phyloP scores from a whole-genome alignment of 805 yeast genomes.

The Saccharomyces eubayanus region DNA sequence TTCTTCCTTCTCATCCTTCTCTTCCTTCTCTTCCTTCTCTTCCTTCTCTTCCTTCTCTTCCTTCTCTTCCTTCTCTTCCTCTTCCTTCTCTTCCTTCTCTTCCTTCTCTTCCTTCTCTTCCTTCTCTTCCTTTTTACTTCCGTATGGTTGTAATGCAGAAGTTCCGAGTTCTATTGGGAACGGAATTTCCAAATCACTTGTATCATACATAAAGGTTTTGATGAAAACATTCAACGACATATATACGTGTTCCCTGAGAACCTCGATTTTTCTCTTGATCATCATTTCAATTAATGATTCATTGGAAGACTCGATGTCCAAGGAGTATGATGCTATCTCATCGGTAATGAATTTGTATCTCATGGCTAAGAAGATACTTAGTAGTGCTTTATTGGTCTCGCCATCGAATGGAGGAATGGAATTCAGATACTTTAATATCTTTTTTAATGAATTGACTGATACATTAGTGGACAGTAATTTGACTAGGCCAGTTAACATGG shows the following conservation, averaged over 20 bases:
- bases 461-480: conserved; percentile 64
- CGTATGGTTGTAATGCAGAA: not conserved
- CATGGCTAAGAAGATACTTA: conserved; percentile 58
- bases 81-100: not conserved
- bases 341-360: conserved; percentile 57
- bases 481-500: conserved; percentile 65
- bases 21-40: not conserved
- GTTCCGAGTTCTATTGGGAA: not conserved
- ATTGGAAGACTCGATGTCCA: conserved; percentile 12
- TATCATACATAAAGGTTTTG: conserved; percentile 12
- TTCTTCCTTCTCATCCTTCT: not conserved
- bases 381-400: conserved; percentile 24
- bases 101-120: not conserved
- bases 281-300: conserved; percentile 23
- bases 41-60: not conserved
- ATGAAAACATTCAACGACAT: conserved; percentile 22
- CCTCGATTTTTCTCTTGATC: conserved; percentile 71
- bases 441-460: conserved; percentile 69
- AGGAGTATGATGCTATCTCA: conserved; percentile 42
- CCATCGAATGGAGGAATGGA: conserved; percentile 50
- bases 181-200: conserved; percentile 10
- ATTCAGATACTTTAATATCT: conserved; percentile 66
- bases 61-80: not conserved
- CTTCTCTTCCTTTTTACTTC: not conserved
- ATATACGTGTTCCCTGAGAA: conserved; percentile 58